phyloP scores from a whole-genome alignment of 179 eudicot species.

The Pouteria campechiana region DNA sequence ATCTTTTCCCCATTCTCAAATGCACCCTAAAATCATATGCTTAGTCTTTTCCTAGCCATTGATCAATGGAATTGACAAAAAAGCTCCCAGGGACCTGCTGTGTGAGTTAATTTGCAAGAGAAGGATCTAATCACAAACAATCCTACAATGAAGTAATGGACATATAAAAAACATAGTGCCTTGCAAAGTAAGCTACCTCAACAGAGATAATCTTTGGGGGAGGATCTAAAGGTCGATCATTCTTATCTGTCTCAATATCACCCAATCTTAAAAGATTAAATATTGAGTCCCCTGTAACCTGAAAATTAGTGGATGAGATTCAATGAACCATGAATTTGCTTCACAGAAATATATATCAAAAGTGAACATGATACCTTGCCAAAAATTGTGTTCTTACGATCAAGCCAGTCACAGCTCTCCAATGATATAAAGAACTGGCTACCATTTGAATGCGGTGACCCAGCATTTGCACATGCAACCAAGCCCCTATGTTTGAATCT shows the following conservation, averaged over 20 bases:
- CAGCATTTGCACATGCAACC: constrained; percentile 93
- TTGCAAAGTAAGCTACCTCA: constrained; percentile 38
- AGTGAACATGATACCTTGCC: constrained; percentile 52
- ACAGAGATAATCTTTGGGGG: constrained; percentile 70
- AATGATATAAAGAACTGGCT: constrained; percentile 86
- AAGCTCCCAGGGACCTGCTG: too few relatives aligned
- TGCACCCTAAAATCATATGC: too few relatives aligned
- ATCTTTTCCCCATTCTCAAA: too few relatives aligned
- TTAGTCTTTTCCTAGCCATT: too few relatives aligned
- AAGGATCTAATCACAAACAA: too few relatives aligned
- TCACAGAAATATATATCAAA: neutral
- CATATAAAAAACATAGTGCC: neutral
- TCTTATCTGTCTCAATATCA: constrained; percentile 75
- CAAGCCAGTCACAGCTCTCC: constrained; percentile 99
- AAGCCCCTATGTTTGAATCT: constrained; percentile 94
- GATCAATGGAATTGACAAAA: too few relatives aligned
- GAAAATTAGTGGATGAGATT: constrained; percentile 6
- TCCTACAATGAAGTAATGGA: too few relatives aligned
- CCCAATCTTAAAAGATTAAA: constrained; percentile 77
- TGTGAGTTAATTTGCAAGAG: too few relatives aligned
- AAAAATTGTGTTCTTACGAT: constrained; percentile 88
- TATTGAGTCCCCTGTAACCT: constrained; percentile 97
- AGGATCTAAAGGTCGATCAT: constrained; percentile 86
- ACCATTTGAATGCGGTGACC: constrained; percentile 78
- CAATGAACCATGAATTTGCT: neutral